Evolutionary conservation across 2,329 filamentous ascomycete genomes (phyloP).

Genomic region (Aspergillus neotritici): DNA sequence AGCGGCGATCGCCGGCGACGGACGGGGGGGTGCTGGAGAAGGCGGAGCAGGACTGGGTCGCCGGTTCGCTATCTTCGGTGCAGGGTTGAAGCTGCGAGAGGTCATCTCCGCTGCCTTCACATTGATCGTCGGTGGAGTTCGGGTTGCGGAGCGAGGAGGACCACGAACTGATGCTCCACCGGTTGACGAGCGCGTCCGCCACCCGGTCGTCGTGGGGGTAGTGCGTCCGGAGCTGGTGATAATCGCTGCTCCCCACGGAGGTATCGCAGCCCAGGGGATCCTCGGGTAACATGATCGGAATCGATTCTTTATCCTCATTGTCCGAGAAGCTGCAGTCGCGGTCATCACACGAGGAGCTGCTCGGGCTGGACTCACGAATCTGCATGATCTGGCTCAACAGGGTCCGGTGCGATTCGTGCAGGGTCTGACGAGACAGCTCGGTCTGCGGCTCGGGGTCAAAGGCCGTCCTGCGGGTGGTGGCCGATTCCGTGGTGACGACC

Average conservation of each 20-base stretch:
- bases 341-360: conserved; percentile 36
- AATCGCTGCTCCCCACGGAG: conserved; percentile 26
- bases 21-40: conserved; percentile 33
- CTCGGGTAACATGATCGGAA: conserved; percentile 49
- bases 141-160: conserved; percentile 37
- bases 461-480: conserved; percentile 53
- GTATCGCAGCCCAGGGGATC: conserved; percentile 40
- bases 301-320: conserved; percentile 49
- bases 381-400: conserved; percentile 46
- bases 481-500: conserved; percentile 55
- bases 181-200: conserved; percentile 22
- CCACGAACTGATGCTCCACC: conserved; percentile 45
- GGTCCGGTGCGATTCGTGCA: conserved; percentile 34
- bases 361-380: conserved; percentile 43
- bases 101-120: conserved; percentile 34
- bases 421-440: conserved; percentile 40
- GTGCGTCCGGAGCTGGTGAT: conserved; percentile 22
- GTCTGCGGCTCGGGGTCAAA: conserved; percentile 69
- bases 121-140: conserved; percentile 29
- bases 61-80: conserved; percentile 23
- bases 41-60: conserved; percentile 32
- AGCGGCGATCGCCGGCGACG: conserved; percentile 26
- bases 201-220: conserved; percentile 16
- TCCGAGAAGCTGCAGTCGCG: conserved; percentile 40
- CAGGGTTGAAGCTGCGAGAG: conserved; percentile 24